Conservation (phyloP, 495 filamentous ascomycete species). For the Zalerion maritima region DNA sequence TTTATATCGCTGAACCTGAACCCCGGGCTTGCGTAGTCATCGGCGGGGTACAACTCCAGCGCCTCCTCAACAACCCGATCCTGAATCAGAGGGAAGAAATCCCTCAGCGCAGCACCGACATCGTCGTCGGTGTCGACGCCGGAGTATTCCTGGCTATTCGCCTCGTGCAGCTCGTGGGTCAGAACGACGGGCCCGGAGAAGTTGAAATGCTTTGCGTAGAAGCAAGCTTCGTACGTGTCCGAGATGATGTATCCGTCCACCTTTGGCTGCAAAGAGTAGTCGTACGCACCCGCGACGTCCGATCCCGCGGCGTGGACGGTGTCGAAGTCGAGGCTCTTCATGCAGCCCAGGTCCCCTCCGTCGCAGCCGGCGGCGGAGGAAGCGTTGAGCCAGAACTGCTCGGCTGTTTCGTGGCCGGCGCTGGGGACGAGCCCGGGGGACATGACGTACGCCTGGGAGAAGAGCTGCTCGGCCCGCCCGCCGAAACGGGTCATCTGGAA, state of each 20-base stretch:
- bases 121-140: constrained; percentile 20
- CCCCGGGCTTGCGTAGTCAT: constrained; percentile 18
- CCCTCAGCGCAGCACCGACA: constrained; percentile 13
- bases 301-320: constrained; percentile 13
- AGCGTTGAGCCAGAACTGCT: constrained; percentile 20
- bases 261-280: constrained; percentile 24
- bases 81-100: constrained; percentile 21
- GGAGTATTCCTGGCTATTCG: constrained; percentile 13
- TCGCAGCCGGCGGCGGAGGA: constrained; percentile 17
- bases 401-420: constrained; percentile 17
- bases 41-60: constrained; percentile 16
- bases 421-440: constrained; percentile 22
- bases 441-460: constrained; percentile 20
- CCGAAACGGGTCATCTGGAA: constrained; percentile 15
- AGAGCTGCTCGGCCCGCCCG: constrained; percentile 20
- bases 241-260: constrained; percentile 23
- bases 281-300: constrained; percentile 11
- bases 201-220: constrained; percentile 25
- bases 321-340: constrained; percentile 16
- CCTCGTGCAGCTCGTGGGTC: constrained; percentile 19
- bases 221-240: constrained; percentile 22
- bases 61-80: constrained; percentile 15
- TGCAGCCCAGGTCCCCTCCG: constrained; percentile 16
- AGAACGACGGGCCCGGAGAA: constrained; percentile 21
- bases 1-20: constrained; percentile 20